A percentile compares a stretch with the other conserved stretches of the same genome.
phyloP scores from a whole-genome alignment of 176 grass and related monocot species.

The Oryza australiensis region DNA sequence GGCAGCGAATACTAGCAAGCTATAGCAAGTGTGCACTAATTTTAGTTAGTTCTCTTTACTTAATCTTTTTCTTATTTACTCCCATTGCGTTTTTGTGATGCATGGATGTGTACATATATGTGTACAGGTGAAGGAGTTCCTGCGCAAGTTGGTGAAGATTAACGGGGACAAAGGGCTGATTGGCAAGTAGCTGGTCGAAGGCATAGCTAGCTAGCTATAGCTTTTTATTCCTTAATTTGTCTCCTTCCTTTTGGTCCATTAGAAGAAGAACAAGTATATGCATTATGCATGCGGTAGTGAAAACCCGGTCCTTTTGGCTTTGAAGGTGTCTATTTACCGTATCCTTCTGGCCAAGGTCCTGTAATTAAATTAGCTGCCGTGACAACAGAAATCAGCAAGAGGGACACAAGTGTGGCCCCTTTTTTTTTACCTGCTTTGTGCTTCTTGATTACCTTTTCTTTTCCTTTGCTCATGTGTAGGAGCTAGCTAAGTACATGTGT shows the following conservation, averaged over 20 bases:
- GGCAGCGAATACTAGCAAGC: neutral
- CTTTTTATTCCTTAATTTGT: neutral
- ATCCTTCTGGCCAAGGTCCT: conserved; percentile 32
- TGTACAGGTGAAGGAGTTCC: conserved; percentile 45
- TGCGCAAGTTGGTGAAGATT: conserved; percentile 36
- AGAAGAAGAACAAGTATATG: neutral
- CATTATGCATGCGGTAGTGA: neutral
- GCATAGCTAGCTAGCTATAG: neutral
- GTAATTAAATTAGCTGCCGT: conserved; percentile 30
- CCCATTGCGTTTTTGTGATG: neutral
- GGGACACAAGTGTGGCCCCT: neutral
- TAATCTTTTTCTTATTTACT: neutral
- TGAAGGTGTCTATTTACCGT: conserved; percentile 34
- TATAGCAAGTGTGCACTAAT: neutral
- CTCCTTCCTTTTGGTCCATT: neutral
- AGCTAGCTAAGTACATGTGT: too few relatives aligned
- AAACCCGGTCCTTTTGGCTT: conserved; percentile 15
- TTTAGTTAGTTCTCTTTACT: neutral
- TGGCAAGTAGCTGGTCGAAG: neutral
- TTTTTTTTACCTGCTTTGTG: conserved; percentile 4
- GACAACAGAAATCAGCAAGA: neutral
- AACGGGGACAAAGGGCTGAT: neutral
- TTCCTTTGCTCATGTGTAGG: too few relatives aligned
- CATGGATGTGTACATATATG: neutral
- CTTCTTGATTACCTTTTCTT: neutral